Evolutionary conservation across 192 early-diverging fungal genomes (phyloP).

Genomic region (Umbelopsis isabellina): DNA sequence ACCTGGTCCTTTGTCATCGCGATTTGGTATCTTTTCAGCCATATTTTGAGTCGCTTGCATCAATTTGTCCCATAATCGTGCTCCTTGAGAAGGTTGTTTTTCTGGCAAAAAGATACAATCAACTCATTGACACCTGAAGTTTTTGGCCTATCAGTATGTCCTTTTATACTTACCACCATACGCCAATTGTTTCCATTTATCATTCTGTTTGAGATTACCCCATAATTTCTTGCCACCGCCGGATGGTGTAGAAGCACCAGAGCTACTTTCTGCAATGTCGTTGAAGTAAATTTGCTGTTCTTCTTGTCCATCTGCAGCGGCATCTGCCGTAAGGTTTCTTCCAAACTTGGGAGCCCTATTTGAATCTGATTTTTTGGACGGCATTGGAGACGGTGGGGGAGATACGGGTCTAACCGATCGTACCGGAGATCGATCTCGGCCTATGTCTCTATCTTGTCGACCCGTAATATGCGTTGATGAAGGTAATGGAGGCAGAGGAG

Average conservation of each 20-base stretch:
- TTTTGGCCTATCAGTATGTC: neutral
- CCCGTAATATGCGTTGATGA: neutral
- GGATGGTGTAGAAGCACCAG: slow-evolving; percentile 11
- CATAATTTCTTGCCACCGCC: slow-evolving; percentile 34
- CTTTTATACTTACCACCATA: slow-evolving; percentile 15
- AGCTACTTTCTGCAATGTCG: slow-evolving; percentile 29
- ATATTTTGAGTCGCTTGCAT: slow-evolving; percentile 35
- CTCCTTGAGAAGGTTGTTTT: slow-evolving; percentile 17
- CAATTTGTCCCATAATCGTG: slow-evolving; percentile 35
- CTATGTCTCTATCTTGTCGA: neutral
- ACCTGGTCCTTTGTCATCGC: slow-evolving; percentile 40
- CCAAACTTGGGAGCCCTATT: neutral
- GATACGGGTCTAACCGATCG: slow-evolving; percentile 1
- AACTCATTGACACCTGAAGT: neutral
- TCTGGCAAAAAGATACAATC: neutral
- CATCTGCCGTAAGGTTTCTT: neutral
- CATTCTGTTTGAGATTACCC: slow-evolving; percentile 31
- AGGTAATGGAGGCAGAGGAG: slow-evolving; percentile 27
- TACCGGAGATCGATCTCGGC: slow-evolving; percentile 7
- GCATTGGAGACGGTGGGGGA: slow-evolving; percentile 15
- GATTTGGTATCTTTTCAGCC: slow-evolving; percentile 11
- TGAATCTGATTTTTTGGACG: slow-evolving; percentile 1
- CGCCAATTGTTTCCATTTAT: slow-evolving; percentile 34
- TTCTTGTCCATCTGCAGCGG: neutral
- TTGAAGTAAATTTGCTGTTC: slow-evolving; percentile 39